Evolutionary conservation across 805 yeast species (phyloP), one percentile per base, ranked within the genome.

Genomic region (Saccharomycopsis vini): DNA sequence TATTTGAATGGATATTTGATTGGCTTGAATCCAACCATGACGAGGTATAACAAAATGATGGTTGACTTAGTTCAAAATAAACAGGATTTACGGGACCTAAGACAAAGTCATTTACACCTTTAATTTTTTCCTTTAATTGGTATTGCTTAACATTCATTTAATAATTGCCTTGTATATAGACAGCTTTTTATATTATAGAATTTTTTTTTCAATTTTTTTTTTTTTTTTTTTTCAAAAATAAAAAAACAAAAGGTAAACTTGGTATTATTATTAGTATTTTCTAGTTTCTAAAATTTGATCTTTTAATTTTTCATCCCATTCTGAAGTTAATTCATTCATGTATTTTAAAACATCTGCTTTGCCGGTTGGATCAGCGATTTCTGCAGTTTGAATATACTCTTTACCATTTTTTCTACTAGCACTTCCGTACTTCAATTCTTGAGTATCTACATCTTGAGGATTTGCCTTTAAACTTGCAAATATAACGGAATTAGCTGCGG

Each of bases 401-500:
- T 63, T 55, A 2, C 97, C 97, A 47, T 64, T 66, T 50, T 72
- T 64, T 45, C 71, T 68, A 20, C 81, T 71, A 0, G 88, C 85
- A 6, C 95, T 84, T 3, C 95, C 95, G 47, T 72, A 75, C 54
- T 78, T 77, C 42, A 78, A 64, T 18, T 66, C 65, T 55, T 76
- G 79, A 53, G 35, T 16, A 15, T 62, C 62, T 28, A 66, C 67
- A 39, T 60, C 59, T 24, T 57, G 53, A 2, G 81, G 72, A 43
- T 73, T 71, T 0, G 79, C 77, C 30, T 68, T 48, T 4, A 69
- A 56, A 1, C 84, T 79, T 5, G 79, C 83, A 61, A 73, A 79
- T 2, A 86, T 69, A 1, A 92, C 86, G 2, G 97, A 86, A 57
- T 83, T 82, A 6, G 97, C 95, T 12, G 95, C 97, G 10, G 69